Base-by-base conservation (phyloP, 2,329 filamentous ascomycete genomes). In the Zymoseptoria ardabiliae region DNA sequence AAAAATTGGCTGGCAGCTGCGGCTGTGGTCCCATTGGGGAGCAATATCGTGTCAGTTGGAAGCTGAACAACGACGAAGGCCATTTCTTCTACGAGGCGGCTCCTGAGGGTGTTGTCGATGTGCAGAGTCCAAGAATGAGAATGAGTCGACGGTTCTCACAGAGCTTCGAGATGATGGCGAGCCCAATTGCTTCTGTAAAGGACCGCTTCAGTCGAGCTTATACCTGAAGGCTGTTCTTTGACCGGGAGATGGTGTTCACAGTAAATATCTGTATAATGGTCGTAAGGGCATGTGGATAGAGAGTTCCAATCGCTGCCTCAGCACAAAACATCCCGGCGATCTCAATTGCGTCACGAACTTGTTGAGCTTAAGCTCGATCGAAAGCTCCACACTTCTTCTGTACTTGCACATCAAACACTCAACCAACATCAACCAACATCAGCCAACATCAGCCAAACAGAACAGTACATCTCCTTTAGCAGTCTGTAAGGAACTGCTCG, bases 1-100 rank as follows among this genome's bases (percentile, higher is more conserved):
- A 77, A 2, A 72, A 76, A 3, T 65, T 86, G n/a, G 75, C 77
- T 0, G 84, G 84, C 0, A 79, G 76, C 6, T 85, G 83, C 66
- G 84, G 82, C 1, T 78, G 75, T 11, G 84, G 83, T 0, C 83
- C 83, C 0, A 73, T 75, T 17, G 79, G 79, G 0, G 71, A 74
- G 13, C 78, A 84, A 60, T 77, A 82, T 50, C 72, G 71, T 25
- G 73, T 77, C 4, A 73, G 73, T 20, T 80, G 77, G 78, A 70
- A 70, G 51, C 30, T 70, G 25, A 62, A 66, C 23, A 62, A 64
- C n/a, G 67, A 73, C 2, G 77, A 76, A 13, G 78, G 78, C 41
- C 82, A 85, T 66, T 76, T 82, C 56, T 85, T 77, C 61, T 84
- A 77, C 61, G 75, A 75, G 9, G 57, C 66, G 20, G 50, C 53